Evolutionary conservation across 257 asterid genomes (phyloP).

Genomic region (Penstemon newberryi): DNA sequence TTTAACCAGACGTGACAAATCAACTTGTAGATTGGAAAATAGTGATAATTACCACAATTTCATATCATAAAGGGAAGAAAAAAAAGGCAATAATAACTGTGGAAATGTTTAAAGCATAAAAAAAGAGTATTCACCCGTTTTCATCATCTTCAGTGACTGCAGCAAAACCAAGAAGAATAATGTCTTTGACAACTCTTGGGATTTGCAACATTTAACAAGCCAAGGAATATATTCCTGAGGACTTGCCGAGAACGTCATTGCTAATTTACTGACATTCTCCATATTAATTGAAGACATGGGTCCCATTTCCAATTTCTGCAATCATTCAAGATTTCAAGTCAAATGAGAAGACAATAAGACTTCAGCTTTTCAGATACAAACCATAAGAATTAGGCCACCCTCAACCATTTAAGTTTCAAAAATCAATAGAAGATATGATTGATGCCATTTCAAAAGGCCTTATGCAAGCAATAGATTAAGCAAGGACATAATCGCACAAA

Average conservation of each 20-base stretch:
- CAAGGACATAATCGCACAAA: not conserved
- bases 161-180: constrained; percentile 61
- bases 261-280: constrained; percentile 61
- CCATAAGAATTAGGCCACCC: not conserved
- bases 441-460: not conserved
- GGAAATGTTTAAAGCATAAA: constrained; percentile 3
- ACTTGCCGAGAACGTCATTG: constrained; percentile 43
- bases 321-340: constrained; percentile 20
- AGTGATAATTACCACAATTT: constrained; percentile 1
- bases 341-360: constrained; percentile 2
- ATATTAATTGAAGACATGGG: constrained; percentile 47
- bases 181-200: constrained; percentile 61
- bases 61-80: not conserved
- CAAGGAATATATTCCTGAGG: constrained; percentile 61
- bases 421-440: not conserved
- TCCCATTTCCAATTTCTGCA: constrained; percentile 59
- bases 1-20: not conserved
- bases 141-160: constrained; percentile 55
- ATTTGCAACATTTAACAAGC: constrained; percentile 70
- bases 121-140: constrained; percentile 52
- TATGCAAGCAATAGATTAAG: not conserved
- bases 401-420: not conserved
- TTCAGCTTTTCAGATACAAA: not conserved
- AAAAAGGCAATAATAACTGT: not conserved
- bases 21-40: constrained; percentile 4